Evolutionary conservation across 164 flowering plant species (phyloP).

Genomic region (Magnolia kwangsiensis): DNA sequence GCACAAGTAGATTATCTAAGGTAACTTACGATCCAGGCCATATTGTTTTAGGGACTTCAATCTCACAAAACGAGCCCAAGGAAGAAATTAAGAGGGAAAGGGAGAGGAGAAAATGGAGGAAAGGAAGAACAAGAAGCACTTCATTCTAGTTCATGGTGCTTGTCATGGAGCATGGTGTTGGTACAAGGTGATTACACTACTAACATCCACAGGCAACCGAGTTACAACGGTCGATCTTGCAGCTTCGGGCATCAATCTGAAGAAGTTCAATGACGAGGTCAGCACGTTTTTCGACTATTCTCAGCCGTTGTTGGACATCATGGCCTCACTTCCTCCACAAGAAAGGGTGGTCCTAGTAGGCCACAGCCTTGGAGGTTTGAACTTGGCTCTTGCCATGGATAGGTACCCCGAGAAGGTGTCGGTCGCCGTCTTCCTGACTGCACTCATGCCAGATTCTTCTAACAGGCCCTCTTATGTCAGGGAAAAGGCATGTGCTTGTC

Average conservation of each 20-base stretch:
- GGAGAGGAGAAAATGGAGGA: not conserved
- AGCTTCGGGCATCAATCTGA: constrained; percentile 32
- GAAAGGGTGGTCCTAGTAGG: constrained; percentile 44
- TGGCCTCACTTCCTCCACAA: constrained; percentile 26
- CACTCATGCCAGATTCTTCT: constrained; percentile 31
- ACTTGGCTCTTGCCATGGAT: constrained; percentile 36
- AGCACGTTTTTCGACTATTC: constrained; percentile 19
- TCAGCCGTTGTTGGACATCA: constrained; percentile 33
- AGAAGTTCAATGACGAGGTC: constrained; percentile 12
- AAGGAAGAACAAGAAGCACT: constrained; percentile 26
- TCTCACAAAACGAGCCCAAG: not conserved
- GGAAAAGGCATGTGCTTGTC: constrained; percentile 22
- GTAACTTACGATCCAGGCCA: no score
- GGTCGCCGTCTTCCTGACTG: constrained; percentile 35
- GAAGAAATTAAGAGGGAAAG: not conserved
- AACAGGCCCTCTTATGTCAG: constrained; percentile 25
- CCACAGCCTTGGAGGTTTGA: constrained; percentile 40
- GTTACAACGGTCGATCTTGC: constrained; percentile 45
- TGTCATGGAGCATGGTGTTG: constrained; percentile 66
- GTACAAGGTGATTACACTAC: constrained; percentile 42
- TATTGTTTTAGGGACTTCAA: no score
- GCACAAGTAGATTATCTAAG: no score
- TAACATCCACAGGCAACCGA: constrained; percentile 32
- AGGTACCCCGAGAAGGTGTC: constrained; percentile 32
- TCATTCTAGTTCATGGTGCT: constrained; percentile 54